Evolutionary conservation across 2,329 filamentous ascomycete species (phyloP).

Genomic region (Phoma herbarum): DNA sequence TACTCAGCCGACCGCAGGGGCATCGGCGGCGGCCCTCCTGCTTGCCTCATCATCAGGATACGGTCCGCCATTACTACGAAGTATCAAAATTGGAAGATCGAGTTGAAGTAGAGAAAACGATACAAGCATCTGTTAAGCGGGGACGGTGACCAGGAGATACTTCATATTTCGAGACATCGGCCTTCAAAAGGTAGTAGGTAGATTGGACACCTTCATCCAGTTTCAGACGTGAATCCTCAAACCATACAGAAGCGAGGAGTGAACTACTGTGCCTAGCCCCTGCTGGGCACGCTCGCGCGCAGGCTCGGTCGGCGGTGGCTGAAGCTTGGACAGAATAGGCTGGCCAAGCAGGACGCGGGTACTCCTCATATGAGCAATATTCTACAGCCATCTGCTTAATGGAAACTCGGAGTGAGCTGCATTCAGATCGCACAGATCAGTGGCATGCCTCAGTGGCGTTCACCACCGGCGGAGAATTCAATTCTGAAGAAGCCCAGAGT

Average conservation of each 20-base stretch:
- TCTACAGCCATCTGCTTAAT: neutral
- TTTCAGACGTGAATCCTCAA: neutral
- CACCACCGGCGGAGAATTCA: neutral
- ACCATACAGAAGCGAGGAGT: neutral
- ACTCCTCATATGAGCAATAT: neutral
- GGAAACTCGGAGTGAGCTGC: neutral
- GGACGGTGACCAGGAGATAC: neutral
- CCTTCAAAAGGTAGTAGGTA: neutral
- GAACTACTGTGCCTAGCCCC: neutral
- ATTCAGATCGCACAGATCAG: neutral
- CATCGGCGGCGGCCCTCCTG: neutral
- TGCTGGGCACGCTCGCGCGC: neutral
- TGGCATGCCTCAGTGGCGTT: neutral
- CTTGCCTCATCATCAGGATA: neutral
- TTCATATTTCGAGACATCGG: neutral
- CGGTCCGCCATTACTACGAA: constrained; percentile 10
- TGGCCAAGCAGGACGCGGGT: neutral
- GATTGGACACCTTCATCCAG: neutral
- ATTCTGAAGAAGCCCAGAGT: neutral
- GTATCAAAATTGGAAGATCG: neutral
- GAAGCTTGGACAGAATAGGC: neutral
- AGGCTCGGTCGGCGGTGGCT: neutral
- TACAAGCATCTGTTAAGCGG: neutral
- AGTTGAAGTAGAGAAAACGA: neutral
- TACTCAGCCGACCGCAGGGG: constrained; percentile 30